phyloP scores from a whole-genome alignment of 2,329 filamentous ascomycete genomes.

The Stagonosporopsis chrysanthemi region DNA sequence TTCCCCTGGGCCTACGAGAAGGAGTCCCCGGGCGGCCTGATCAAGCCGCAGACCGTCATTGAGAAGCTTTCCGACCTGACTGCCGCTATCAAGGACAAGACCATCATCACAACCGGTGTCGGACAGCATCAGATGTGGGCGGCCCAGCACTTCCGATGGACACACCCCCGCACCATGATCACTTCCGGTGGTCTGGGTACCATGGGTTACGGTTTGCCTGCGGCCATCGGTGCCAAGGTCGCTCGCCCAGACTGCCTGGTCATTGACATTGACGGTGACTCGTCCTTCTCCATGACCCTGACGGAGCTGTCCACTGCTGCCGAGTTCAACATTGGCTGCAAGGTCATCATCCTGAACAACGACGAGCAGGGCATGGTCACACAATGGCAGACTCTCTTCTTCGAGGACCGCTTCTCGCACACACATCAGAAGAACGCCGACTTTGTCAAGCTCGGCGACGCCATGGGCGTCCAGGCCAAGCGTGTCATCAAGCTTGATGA shows the following conservation, averaged over 20 bases:
- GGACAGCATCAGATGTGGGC: slow-evolving; percentile 99
- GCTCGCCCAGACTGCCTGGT: slow-evolving; percentile 82
- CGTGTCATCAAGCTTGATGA: slow-evolving; percentile 78
- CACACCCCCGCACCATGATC: slow-evolving; percentile 89
- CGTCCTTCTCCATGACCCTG: slow-evolving; percentile 98
- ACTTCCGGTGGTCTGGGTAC: slow-evolving; percentile 94
- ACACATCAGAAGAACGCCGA: slow-evolving; percentile 96
- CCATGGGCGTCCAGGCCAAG: slow-evolving; percentile 84
- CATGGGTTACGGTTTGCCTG: slow-evolving; percentile 95
- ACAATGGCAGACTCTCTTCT: slow-evolving; percentile 98
- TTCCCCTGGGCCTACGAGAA: slow-evolving; percentile 90
- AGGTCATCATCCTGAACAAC: slow-evolving; percentile 94
- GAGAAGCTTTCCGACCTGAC: slow-evolving; percentile 88
- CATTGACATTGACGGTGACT: slow-evolving; percentile 95
- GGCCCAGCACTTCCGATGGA: slow-evolving; percentile 96
- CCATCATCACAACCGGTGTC: slow-evolving; percentile 90
- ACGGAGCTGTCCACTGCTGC: slow-evolving; percentile 92
- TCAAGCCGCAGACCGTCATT: slow-evolving; percentile 94
- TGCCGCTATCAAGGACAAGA: slow-evolving; percentile 78
- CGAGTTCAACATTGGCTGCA: slow-evolving; percentile 96
- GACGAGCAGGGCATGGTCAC: slow-evolving; percentile 99
- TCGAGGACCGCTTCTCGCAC: slow-evolving; percentile 90
- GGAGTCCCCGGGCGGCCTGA: slow-evolving; percentile 75
- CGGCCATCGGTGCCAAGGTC: slow-evolving; percentile 95
- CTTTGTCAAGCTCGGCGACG: slow-evolving; percentile 90